Evolutionary conservation across 441 rosid genomes (phyloP).

Genomic region (Bocquillonia castaneifolia): DNA sequence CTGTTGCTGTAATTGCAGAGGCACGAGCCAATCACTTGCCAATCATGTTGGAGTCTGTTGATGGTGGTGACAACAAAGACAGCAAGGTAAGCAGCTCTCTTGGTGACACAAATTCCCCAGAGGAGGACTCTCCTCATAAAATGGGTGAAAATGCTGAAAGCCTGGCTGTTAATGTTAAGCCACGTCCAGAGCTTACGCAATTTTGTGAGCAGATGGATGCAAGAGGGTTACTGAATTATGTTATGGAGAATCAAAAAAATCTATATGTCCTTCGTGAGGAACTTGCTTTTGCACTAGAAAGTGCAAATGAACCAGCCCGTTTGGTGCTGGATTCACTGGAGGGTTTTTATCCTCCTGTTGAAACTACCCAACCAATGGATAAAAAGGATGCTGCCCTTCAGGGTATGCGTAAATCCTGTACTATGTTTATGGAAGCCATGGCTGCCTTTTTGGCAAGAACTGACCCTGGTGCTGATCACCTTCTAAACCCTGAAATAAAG

Average conservation of each 20-base stretch:
- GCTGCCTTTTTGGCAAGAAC: conserved; percentile 51
- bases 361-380: conserved; percentile 48
- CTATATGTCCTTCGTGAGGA: conserved; percentile 66
- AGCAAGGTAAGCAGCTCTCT: conserved; percentile 39
- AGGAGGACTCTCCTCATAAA: conserved; percentile 41
- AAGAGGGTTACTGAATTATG: conserved; percentile 66
- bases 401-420: conserved; percentile 81
- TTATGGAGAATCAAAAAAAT: conserved; percentile 79
- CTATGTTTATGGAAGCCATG: conserved; percentile 88
- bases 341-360: conserved; percentile 60
- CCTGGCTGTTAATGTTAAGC: conserved; percentile 45
- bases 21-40: conserved; percentile 35
- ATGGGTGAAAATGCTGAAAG: conserved; percentile 43
- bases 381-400: conserved; percentile 74
- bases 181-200: conserved; percentile 61
- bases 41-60: conserved; percentile 25
- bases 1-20: conserved; percentile 52
- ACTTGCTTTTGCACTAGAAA: conserved; percentile 65
- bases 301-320: conserved; percentile 66
- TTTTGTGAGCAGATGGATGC: conserved; percentile 81
- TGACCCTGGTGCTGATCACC: conserved; percentile 47
- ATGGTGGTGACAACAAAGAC: conserved; percentile 40
- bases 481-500: conserved; percentile 58
- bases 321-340: conserved; percentile 73
- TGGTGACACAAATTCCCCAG: conserved; percentile 37